Conservation (phyloP, 2,329 filamentous ascomycete species). For the Xylariaceae sp. region DNA sequence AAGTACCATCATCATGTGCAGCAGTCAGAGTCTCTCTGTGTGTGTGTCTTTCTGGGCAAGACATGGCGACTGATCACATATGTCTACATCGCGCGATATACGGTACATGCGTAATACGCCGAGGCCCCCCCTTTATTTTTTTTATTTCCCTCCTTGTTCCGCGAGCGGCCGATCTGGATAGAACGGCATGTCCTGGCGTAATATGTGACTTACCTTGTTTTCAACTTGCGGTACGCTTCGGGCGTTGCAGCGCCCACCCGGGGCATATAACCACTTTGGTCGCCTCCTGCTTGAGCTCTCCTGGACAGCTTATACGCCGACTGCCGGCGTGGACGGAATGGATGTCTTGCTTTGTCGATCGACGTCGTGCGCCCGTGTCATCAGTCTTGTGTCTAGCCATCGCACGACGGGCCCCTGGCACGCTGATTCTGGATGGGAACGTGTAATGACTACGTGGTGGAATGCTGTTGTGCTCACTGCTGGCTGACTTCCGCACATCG, state of each 20-base stretch:
- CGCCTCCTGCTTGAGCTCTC: neutral
- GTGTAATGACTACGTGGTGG: neutral
- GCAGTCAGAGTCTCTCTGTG: neutral
- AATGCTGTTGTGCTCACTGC: neutral
- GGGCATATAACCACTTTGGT: neutral
- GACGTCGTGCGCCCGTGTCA: neutral
- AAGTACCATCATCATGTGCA: neutral
- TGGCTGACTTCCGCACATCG: neutral
- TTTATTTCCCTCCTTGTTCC: neutral
- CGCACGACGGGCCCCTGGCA: neutral
- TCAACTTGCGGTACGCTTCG: neutral
- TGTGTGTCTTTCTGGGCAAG: neutral
- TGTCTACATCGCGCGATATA: conserved; percentile 1
- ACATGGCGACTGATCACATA: neutral
- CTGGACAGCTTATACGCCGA: neutral
- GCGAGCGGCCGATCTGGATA: conserved; percentile 2
- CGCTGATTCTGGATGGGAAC: neutral
- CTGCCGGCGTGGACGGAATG: neutral
- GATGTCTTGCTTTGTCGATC: neutral
- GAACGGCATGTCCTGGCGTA: neutral
- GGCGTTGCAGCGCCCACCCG: conserved; percentile 8
- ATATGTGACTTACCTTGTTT: too few species aligned
- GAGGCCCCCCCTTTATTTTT: neutral
- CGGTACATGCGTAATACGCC: conserved; percentile 8
- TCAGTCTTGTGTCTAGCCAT: neutral